Conservation (phyloP, 2,329 filamentous ascomycete genomes). For the Cordyceps cicadae region DNA sequence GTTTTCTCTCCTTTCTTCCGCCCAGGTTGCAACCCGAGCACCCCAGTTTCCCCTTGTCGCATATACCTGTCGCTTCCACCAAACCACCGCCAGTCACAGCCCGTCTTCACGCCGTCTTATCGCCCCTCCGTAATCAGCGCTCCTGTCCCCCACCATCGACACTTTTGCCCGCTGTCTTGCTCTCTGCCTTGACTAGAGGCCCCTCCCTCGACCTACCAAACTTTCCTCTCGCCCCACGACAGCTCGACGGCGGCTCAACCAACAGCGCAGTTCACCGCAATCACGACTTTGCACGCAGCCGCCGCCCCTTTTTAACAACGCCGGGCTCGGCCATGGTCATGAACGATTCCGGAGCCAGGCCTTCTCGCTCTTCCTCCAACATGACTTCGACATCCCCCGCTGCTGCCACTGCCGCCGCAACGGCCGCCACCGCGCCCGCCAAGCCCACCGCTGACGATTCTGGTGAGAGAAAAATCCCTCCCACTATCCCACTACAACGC, state of each 20-base stretch:
- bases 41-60: background rate
- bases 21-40: background rate
- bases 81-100: background rate
- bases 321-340: conserved; percentile 28
- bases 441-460: conserved; percentile 28
- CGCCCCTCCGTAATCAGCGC: conserved; percentile 12
- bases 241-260: conserved; percentile 7
- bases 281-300: background rate
- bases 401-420: conserved; percentile 13
- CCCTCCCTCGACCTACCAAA: background rate
- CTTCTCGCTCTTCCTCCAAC: conserved; percentile 30
- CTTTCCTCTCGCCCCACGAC: conserved; percentile 10
- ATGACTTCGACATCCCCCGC: conserved; percentile 26
- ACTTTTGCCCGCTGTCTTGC: background rate
- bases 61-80: background rate
- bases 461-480: conserved; percentile 26
- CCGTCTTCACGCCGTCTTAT: conserved; percentile 7
- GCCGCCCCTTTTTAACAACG: background rate
- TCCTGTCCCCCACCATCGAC: conserved; percentile 9
- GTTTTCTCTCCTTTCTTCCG: background rate
- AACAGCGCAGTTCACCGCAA: conserved; percentile 2
- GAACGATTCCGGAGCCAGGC: conserved; percentile 31
- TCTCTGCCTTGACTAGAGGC: background rate
- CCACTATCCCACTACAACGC: background rate
- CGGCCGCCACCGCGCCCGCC: conserved; percentile 9